Conservation (phyloP, 108 stramenopile genomes). For the Cyclotella choctawhatcheeana region DNA sequence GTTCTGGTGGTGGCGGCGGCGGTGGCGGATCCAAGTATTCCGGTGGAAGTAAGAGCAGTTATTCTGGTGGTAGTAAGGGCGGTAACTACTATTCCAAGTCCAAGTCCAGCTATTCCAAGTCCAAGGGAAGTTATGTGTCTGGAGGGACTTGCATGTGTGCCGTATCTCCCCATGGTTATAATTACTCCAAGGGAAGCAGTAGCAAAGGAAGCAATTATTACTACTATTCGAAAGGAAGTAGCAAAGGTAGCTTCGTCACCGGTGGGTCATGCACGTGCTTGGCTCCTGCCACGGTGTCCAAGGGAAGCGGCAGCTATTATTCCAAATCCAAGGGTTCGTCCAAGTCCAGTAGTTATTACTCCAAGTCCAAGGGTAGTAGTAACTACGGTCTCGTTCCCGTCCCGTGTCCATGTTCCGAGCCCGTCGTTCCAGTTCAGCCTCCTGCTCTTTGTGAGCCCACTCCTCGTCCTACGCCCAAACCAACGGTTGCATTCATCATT, state of each 20-base stretch:
- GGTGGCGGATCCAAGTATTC: too few species aligned
- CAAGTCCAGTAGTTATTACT: too few species aligned
- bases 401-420: not conserved
- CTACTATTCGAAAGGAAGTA: too few species aligned
- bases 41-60: too few species aligned
- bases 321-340: not conserved
- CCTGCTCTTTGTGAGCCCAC: not conserved
- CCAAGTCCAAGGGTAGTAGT: not conserved
- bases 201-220: too few species aligned
- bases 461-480: not conserved
- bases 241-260: not conserved
- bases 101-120: not conserved
- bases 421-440: not conserved
- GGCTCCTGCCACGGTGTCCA: not conserved
- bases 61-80: too few species aligned
- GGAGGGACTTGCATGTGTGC: not conserved
- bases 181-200: too few species aligned
- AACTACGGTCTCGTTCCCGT: not conserved
- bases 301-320: too few species aligned
- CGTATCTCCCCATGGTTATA: not conserved
- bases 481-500: not conserved
- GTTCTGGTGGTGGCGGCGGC: too few species aligned
- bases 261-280: not conserved
- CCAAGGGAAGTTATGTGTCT: too few species aligned
- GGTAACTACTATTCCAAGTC: not conserved